Conservation (phyloP, 192 early-diverging fungal species). For the Umbelopsis sp. region DNA sequence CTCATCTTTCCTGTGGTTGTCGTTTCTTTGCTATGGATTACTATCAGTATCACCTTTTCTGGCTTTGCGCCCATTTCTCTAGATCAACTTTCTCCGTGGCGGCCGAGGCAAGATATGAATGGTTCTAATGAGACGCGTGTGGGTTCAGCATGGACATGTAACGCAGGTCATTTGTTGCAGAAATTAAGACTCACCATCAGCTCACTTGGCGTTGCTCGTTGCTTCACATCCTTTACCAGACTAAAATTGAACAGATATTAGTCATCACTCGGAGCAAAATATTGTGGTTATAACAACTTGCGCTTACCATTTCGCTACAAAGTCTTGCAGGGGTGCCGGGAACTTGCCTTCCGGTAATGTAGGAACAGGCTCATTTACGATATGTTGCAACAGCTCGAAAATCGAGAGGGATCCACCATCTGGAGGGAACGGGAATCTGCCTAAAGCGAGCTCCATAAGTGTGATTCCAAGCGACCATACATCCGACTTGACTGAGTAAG, state of each 20-base stretch:
- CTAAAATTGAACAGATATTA: conserved; percentile 30
- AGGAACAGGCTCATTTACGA: conserved; percentile 87
- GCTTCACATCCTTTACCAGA: conserved; percentile 57
- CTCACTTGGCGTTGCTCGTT: conserved; percentile 66
- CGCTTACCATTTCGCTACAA: conserved; percentile 71
- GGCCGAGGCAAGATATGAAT: conserved; percentile 21
- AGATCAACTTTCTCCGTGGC: conserved; percentile 22
- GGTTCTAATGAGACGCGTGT: conserved; percentile 17
- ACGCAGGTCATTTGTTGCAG: background rate
- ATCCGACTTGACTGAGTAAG: conserved; percentile 83
- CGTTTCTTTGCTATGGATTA: background rate
- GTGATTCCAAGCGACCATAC: conserved; percentile 87
- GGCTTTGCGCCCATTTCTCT: conserved; percentile 22
- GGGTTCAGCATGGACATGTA: too few species aligned
- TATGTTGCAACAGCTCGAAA: conserved; percentile 93
- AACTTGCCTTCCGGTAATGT: conserved; percentile 76
- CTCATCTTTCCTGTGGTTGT: too few species aligned
- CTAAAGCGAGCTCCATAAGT: conserved; percentile 81
- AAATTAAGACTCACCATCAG: conserved; percentile 50
- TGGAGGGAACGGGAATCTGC: conserved; percentile 73
- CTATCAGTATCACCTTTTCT: conserved; percentile 1
- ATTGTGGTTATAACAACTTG: background rate
- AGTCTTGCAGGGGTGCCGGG: conserved; percentile 73
- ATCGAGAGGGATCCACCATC: conserved; percentile 76
- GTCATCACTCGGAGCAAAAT: background rate